Percentiles rank a stretch among this genome's conserved stretches.
These are phyloP conservation scores for Sarcocystis neurona DNA, from an alignment of 169 alveolate species.

Conservation along the genomic window DNA sequence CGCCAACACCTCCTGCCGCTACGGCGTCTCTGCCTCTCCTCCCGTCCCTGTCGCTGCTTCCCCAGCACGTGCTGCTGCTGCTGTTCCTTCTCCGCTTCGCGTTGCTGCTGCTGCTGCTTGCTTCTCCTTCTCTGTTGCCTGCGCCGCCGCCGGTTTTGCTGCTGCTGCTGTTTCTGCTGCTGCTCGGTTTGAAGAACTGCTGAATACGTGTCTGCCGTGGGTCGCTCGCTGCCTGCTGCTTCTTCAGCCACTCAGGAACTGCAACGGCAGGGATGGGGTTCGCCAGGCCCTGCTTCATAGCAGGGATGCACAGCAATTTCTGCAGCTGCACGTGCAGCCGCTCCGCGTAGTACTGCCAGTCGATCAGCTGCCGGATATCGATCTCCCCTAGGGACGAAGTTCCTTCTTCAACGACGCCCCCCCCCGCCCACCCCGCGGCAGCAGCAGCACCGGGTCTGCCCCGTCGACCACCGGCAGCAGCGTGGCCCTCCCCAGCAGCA, in stretches of 20 bases:
- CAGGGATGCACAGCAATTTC: slow-evolving; percentile 92
- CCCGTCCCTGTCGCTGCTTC: background rate
- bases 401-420: too few species aligned
- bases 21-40: background rate
- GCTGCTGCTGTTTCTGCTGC: background rate
- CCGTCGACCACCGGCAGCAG: background rate
- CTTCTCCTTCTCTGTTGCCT: background rate
- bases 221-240: slow-evolving; percentile 14
- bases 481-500: too few species aligned
- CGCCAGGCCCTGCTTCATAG: slow-evolving; percentile 31
- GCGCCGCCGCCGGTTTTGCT: background rate
- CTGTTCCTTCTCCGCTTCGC: background rate
- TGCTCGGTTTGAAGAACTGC: background rate
- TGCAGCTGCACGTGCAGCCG: slow-evolving; percentile 85
- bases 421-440: background rate
- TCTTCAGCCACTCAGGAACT: slow-evolving; percentile 51
- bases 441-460: background rate
- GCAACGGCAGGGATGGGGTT: slow-evolving; percentile 53
- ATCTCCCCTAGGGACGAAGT: background rate
- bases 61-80: background rate
- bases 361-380: slow-evolving; percentile 85
- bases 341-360: slow-evolving; percentile 90
- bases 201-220: background rate
- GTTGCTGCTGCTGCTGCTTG: background rate
- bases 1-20: too few species aligned